These are phyloP conservation scores for Lentinula sp. DNA, from an alignment of 768 basidiomycete species.

Conservation along the genomic window DNA sequence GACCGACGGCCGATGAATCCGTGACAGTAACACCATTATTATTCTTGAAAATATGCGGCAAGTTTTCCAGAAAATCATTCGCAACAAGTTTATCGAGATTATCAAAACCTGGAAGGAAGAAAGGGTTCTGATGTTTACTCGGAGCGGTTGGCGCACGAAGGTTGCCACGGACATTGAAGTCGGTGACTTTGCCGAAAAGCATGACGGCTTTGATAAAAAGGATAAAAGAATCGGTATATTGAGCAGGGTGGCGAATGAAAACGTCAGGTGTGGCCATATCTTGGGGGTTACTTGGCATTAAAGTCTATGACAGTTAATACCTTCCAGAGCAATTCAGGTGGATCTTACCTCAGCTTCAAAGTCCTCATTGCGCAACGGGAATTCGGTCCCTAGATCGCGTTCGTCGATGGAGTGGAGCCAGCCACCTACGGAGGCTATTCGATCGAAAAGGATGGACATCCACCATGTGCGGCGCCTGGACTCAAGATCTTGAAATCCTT, in stretches of 20 bases:
- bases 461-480: slow-evolving; percentile 82
- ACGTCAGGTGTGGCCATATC: slow-evolving; percentile 57
- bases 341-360: slow-evolving; percentile 65
- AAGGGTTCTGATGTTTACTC: slow-evolving; percentile 71
- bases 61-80: slow-evolving; percentile 59
- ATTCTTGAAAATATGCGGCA: slow-evolving; percentile 64
- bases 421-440: slow-evolving; percentile 51
- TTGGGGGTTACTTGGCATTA: slow-evolving; percentile 70
- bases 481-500: slow-evolving; percentile 69
- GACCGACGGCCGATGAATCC: slow-evolving; percentile 50
- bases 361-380: slow-evolving; percentile 69
- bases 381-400: slow-evolving; percentile 76
- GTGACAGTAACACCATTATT: slow-evolving; percentile 57
- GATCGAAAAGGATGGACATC: slow-evolving; percentile 86
- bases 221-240: slow-evolving; percentile 78
- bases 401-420: slow-evolving; percentile 87
- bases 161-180: slow-evolving; percentile 75
- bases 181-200: slow-evolving; percentile 81
- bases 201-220: slow-evolving; percentile 79
- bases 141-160: slow-evolving; percentile 60
- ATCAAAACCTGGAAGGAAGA: slow-evolving; percentile 57
- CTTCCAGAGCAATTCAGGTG: neutral
- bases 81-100: slow-evolving; percentile 66
- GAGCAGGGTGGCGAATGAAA: slow-evolving; percentile 64
- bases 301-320: slow-evolving; percentile 31